These are phyloP conservation scores for Sphaerulina vaccinii DNA, from an alignment of 2,329 filamentous ascomycete species.

Conservation along the genomic window DNA sequence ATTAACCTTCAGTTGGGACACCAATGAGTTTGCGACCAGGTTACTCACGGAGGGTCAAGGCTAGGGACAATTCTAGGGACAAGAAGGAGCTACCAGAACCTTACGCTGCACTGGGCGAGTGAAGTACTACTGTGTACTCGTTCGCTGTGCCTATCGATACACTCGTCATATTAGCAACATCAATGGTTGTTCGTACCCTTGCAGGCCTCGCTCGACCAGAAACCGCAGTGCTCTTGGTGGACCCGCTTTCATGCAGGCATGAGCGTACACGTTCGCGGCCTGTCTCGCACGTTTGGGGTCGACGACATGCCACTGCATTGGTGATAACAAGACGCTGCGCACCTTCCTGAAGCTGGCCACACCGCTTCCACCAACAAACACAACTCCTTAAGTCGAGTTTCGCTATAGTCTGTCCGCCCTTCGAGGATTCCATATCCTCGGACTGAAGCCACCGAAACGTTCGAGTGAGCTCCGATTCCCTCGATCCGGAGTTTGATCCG, in stretches of 20 bases:
- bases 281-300: not conserved
- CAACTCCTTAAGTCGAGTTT: no score
- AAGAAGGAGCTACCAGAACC: not conserved
- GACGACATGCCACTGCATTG: not conserved
- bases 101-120: not conserved
- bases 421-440: no score
- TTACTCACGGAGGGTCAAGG: not conserved
- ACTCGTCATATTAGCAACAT: no score
- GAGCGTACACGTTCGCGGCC: slow-evolving; percentile 1
- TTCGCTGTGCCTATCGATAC: no score
- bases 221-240: not conserved
- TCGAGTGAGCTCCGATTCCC: not conserved
- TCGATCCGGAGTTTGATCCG: not conserved
- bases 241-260: slow-evolving; percentile 9
- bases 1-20: not conserved
- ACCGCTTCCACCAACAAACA: no score
- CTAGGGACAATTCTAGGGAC: not conserved
- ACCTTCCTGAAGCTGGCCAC: no score
- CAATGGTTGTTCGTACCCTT: slow-evolving; percentile 2
- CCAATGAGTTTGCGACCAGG: not conserved
- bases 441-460: not conserved
- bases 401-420: no score
- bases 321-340: no score
- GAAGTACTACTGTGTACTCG: not conserved
- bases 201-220: not conserved